A percentile compares a stretch with the other conserved stretches of the same genome.
phyloP scores from a whole-genome alignment of 768 basidiomycete species.

The Xerocomus spinulosus region DNA sequence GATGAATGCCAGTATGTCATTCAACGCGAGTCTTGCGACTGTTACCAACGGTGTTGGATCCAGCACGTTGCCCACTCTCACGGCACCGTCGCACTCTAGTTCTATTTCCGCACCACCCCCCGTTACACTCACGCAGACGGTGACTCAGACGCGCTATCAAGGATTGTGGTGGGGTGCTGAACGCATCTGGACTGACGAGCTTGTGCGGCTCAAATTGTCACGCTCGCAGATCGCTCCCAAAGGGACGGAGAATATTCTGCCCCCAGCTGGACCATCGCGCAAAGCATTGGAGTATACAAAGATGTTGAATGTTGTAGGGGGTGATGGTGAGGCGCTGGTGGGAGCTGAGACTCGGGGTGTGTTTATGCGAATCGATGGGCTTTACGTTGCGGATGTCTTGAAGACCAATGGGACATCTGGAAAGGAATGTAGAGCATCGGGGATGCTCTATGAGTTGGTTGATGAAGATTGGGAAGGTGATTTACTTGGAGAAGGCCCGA shows the following conservation, averaged over 20 bases:
- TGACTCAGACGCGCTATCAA: conserved; percentile 60
- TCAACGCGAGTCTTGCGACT: conserved; percentile 35
- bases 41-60: conserved; percentile 1
- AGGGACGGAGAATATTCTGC: conserved; percentile 54
- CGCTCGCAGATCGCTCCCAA: conserved; percentile 62
- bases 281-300: conserved; percentile 29
- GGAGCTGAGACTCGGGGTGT: conserved; percentile 46
- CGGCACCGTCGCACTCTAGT: neutral
- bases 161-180: conserved; percentile 90
- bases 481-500: conserved; percentile 25
- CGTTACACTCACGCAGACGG: conserved; percentile 25
- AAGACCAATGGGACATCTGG: conserved; percentile 38
- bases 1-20: conserved; percentile 43
- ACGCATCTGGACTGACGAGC: conserved; percentile 82
- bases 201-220: conserved; percentile 72
- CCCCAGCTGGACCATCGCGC: conserved; percentile 55
- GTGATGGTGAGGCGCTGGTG: conserved; percentile 9
- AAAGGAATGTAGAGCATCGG: conserved; percentile 63
- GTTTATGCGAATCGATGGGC: conserved; percentile 64
- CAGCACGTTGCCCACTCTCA: conserved; percentile 1
- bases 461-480: conserved; percentile 61
- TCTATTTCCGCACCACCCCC: conserved; percentile 15
- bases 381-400: conserved; percentile 57
- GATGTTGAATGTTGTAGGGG: conserved; percentile 5
- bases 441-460: conserved; percentile 74